phyloP scores from a whole-genome alignment of 75 land plant genomes.

The Gnetum montanum region DNA sequence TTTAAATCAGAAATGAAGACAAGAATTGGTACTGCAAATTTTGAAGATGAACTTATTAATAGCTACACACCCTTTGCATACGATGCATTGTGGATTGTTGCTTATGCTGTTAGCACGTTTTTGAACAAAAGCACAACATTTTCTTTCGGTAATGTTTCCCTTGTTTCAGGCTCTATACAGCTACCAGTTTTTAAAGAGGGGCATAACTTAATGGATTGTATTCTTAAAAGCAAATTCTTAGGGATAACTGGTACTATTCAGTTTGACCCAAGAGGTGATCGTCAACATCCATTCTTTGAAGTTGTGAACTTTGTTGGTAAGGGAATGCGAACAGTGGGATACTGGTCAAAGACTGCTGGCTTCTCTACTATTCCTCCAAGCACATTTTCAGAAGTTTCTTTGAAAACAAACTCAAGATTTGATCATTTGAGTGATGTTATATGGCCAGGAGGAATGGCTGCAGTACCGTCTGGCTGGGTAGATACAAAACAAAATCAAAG shows the following conservation, averaged over 20 bases:
- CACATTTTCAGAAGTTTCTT: background rate
- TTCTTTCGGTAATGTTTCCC: background rate
- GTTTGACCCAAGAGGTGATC: constrained; percentile 29
- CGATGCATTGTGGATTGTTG: constrained; percentile 16
- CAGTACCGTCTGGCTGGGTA: constrained; percentile 12
- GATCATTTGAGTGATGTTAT: constrained; percentile 4
- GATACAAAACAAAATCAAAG: constrained; percentile 4
- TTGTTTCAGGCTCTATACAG: background rate
- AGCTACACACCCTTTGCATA: constrained; percentile 17
- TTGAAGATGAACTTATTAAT: background rate
- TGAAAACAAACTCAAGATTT: constrained; percentile 6
- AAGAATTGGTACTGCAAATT: background rate
- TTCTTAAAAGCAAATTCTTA: constrained; percentile 10
- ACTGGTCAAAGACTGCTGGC: constrained; percentile 25
- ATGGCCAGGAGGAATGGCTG: constrained; percentile 12
- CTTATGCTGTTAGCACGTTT: constrained; percentile 5
- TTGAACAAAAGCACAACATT: constrained; percentile 2
- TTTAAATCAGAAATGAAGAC: background rate
- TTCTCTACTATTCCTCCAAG: constrained; percentile 13
- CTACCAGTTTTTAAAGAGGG: constrained; percentile 5
- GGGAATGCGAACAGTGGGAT: constrained; percentile 20
- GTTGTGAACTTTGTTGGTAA: constrained; percentile 34
- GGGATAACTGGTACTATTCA: constrained; percentile 19
- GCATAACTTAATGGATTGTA: constrained; percentile 10
- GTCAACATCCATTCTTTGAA: constrained; percentile 16